These are phyloP conservation scores for Dioscorea alata DNA, from an alignment of 106 monocot genomes.

Conservation along the genomic window DNA sequence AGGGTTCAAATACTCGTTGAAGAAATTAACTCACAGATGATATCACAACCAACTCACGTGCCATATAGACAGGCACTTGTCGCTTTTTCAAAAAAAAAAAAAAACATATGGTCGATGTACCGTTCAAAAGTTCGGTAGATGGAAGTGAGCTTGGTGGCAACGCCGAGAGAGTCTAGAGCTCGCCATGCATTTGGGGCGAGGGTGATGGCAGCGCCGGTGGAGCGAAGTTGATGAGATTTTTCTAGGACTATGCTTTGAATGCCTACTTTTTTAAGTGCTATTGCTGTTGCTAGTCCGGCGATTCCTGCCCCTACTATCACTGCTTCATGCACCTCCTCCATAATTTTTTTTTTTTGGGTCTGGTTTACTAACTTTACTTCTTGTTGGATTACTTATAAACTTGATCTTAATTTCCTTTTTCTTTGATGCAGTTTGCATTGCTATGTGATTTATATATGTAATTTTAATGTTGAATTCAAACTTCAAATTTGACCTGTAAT, in stretches of 20 bases:
- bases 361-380: too few relatives aligned
- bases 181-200: conserved; percentile 55
- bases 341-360: too few relatives aligned
- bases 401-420: not conserved
- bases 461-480: too few relatives aligned
- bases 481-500: too few relatives aligned
- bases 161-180: conserved; percentile 41
- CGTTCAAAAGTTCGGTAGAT: conserved; percentile 5
- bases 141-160: conserved; percentile 29
- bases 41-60: too few relatives aligned
- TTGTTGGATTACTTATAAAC: too few relatives aligned
- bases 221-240: conserved; percentile 15
- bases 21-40: too few relatives aligned
- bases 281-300: conserved; percentile 37
- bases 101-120: not conserved
- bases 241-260: conserved; percentile 40
- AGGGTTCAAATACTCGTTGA: too few relatives aligned
- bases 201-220: conserved; percentile 26
- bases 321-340: conserved; percentile 15
- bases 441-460: too few relatives aligned
- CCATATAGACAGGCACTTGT: too few relatives aligned
- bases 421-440: too few relatives aligned
- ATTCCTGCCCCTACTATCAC: conserved; percentile 60
- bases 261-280: conserved; percentile 27
- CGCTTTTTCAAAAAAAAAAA: too few relatives aligned